Evolutionary conservation across 345 rosid genomes (phyloP).

Genomic region (Moricandia arvensis): DNA sequence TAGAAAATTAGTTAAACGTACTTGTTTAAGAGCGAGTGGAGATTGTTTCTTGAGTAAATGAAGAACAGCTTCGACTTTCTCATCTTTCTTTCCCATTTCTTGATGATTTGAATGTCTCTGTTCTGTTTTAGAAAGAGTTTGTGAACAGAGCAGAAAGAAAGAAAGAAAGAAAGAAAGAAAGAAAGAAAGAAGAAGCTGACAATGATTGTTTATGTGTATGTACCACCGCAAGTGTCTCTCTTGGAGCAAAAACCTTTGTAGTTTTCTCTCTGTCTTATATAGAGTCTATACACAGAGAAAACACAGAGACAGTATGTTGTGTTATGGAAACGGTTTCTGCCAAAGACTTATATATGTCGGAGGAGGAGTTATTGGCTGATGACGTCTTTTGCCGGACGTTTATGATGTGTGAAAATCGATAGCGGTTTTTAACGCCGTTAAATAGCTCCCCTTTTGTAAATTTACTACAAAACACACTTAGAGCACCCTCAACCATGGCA

Average conservation of each 20-base stretch:
- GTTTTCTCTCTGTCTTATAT: background rate
- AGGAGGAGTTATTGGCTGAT: slow-evolving; percentile 16
- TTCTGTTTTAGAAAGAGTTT: background rate
- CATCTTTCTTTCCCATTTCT: slow-evolving; percentile 72
- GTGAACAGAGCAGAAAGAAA: background rate
- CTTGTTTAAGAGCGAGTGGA: slow-evolving; percentile 80
- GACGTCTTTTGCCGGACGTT: slow-evolving; percentile 30
- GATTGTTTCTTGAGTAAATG: slow-evolving; percentile 62
- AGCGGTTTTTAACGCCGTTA: slow-evolving; percentile 26
- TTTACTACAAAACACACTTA: background rate
- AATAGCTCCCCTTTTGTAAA: background rate
- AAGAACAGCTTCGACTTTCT: slow-evolving; percentile 68
- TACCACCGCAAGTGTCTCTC: slow-evolving; percentile 20
- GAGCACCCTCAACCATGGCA: too few relatives aligned
- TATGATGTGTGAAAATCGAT: background rate
- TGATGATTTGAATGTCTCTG: background rate
- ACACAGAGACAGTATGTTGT: slow-evolving; percentile 5
- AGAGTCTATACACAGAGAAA: background rate
- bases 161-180: background rate
- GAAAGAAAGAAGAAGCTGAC: slow-evolving; percentile 10
- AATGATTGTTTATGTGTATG: slow-evolving; percentile 9
- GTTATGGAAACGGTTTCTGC: slow-evolving; percentile 25
- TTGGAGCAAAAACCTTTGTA: background rate
- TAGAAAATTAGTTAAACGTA: slow-evolving; percentile 3
- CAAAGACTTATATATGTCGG: slow-evolving; percentile 27